These are phyloP conservation scores for Oropetium thomaeum DNA, from an alignment of 176 grass and related monocot species.

Conservation along the genomic window DNA sequence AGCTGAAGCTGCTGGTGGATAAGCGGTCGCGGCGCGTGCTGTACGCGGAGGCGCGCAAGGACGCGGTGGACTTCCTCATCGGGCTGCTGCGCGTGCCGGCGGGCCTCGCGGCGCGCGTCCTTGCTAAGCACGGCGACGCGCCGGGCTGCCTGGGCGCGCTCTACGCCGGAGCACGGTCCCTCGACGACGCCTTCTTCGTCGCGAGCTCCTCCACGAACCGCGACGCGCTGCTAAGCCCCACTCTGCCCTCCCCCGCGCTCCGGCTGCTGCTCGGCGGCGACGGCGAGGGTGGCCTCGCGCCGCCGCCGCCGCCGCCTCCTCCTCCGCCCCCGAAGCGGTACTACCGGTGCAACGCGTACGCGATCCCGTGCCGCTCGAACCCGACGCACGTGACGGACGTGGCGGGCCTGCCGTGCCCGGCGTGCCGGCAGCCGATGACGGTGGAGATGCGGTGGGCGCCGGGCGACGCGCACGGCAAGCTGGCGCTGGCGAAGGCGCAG, in stretches of 20 bases:
- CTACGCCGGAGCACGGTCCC: slow-evolving; percentile 41
- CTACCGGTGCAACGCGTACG: slow-evolving; percentile 33
- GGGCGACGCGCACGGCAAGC: slow-evolving; percentile 32
- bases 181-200: slow-evolving; percentile 47
- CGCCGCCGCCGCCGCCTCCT: background rate
- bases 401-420: slow-evolving; percentile 26
- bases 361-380: background rate
- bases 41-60: slow-evolving; percentile 66
- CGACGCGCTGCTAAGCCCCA: slow-evolving; percentile 41
- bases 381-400: slow-evolving; percentile 39
- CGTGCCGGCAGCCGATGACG: slow-evolving; percentile 36
- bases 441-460: slow-evolving; percentile 41
- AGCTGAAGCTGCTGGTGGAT: slow-evolving; percentile 72
- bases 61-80: slow-evolving; percentile 69
- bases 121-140: slow-evolving; percentile 13
- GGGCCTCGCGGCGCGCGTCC: slow-evolving; percentile 48
- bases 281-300: background rate
- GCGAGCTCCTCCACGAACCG: slow-evolving; percentile 7
- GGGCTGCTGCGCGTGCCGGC: slow-evolving; percentile 59
- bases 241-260: slow-evolving; percentile 21
- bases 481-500: slow-evolving; percentile 8
- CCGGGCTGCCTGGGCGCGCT: slow-evolving; percentile 45
- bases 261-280: slow-evolving; percentile 14
- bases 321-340: slow-evolving; percentile 14
- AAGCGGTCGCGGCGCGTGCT: slow-evolving; percentile 50